phyloP scores from a whole-genome alignment of 2,329 filamentous ascomycete genomes.

The Rutstroemia sp. region DNA sequence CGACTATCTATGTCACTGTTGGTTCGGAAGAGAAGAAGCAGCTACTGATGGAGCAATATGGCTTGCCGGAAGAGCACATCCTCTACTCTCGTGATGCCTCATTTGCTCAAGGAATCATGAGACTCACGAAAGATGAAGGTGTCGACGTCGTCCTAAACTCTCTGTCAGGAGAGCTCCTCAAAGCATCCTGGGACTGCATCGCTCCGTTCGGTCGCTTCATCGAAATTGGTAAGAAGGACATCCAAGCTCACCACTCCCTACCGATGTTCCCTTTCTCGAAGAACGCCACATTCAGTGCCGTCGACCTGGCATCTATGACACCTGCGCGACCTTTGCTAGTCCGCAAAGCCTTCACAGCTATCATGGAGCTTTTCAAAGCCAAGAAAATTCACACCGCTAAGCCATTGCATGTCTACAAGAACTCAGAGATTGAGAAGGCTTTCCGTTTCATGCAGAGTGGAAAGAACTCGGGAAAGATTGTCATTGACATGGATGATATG shows the following conservation, averaged over 20 bases:
- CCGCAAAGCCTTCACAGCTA: neutral
- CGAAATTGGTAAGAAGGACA: slow-evolving; percentile 21
- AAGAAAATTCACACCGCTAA: neutral
- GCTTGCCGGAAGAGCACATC: slow-evolving; percentile 34
- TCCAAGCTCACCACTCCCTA: neutral
- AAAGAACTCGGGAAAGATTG: slow-evolving; percentile 14
- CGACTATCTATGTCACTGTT: slow-evolving; percentile 38
- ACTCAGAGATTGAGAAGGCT: slow-evolving; percentile 13
- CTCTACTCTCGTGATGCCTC: slow-evolving; percentile 33
- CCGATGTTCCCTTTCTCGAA: neutral
- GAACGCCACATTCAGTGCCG: neutral
- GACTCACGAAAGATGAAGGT: slow-evolving; percentile 17
- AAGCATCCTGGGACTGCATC: slow-evolving; percentile 28
- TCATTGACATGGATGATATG: slow-evolving; percentile 31
- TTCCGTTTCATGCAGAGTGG: slow-evolving; percentile 17
- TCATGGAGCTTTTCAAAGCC: neutral
- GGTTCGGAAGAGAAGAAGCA: slow-evolving; percentile 31
- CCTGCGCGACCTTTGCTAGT: neutral
- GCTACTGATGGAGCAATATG: slow-evolving; percentile 29
- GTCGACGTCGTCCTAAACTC: slow-evolving; percentile 27
- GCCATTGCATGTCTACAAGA: slow-evolving; percentile 4
- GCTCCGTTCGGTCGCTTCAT: slow-evolving; percentile 32
- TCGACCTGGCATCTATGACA: neutral
- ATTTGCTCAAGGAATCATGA: slow-evolving; percentile 27
- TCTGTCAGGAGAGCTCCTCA: slow-evolving; percentile 19